These are phyloP conservation scores for Sanguinoderma infundibulare DNA, from an alignment of 1,284 basidiomycete genomes.

Conservation along the genomic window DNA sequence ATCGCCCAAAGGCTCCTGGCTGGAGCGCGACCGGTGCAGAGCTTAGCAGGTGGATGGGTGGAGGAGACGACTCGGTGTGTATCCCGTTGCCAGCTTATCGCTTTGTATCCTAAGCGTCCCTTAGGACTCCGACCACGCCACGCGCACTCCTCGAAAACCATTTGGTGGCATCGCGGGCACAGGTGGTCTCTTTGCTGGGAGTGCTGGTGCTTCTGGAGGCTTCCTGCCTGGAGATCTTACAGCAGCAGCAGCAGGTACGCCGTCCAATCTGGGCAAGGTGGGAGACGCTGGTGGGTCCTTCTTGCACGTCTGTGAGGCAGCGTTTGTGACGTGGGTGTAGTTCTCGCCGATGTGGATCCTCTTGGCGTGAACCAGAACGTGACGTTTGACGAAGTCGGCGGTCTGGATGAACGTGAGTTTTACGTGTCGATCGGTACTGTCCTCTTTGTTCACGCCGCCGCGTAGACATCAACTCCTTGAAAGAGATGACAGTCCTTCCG, in stretches of 20 bases:
- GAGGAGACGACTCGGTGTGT: constrained; percentile 71
- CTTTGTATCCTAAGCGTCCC: background rate
- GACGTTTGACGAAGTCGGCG: constrained; percentile 97
- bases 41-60: constrained; percentile 75
- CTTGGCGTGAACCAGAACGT: constrained; percentile 93
- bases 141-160: constrained; percentile 67
- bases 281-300: constrained; percentile 66
- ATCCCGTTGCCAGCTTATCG: background rate
- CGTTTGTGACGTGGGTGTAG: constrained; percentile 41
- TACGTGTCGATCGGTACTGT: background rate
- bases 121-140: constrained; percentile 73
- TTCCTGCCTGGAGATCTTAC: constrained; percentile 65
- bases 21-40: constrained; percentile 81
- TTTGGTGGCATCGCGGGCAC: constrained; percentile 47
- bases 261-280: constrained; percentile 83
- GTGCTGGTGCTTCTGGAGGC: constrained; percentile 50
- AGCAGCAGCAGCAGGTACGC: constrained; percentile 67
- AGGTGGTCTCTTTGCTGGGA: constrained; percentile 52
- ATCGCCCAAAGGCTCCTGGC: constrained; percentile 54
- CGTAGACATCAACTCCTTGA: constrained; percentile 92
- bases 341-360: constrained; percentile 96
- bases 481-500: constrained; percentile 98
- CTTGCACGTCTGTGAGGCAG: constrained; percentile 6
- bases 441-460: constrained; percentile 2
- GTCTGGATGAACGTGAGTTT: constrained; percentile 86